phyloP scores from a whole-genome alignment of 116 monocot species.

The Cymodocea nodosa region DNA sequence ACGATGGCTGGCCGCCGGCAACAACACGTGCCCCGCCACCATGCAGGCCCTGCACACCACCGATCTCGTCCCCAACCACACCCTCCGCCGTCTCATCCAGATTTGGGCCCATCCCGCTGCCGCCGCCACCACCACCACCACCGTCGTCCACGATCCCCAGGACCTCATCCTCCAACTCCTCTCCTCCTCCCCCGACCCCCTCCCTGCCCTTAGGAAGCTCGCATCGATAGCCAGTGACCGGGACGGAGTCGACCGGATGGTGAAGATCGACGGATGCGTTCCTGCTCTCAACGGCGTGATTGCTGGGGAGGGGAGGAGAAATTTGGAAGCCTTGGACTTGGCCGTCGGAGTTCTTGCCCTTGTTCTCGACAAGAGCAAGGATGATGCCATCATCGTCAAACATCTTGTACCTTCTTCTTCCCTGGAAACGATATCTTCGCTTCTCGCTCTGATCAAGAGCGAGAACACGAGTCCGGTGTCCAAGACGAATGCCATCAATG shows the following conservation, averaged over 20 bases:
- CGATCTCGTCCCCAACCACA: conserved; percentile 78
- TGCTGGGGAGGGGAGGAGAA: not conserved
- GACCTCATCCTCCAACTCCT: conserved; percentile 17
- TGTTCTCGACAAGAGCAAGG: conserved; percentile 16
- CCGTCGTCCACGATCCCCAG: not conserved
- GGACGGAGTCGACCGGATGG: not conserved
- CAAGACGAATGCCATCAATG: conserved; percentile 19
- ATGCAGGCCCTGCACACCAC: conserved; percentile 62
- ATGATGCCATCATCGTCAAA: conserved; percentile 4
- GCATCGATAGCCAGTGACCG: not conserved
- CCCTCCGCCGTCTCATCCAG: conserved; percentile 77
- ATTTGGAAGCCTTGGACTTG: conserved; percentile 7
- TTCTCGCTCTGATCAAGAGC: conserved; percentile 19
- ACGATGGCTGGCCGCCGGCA: conserved; percentile 75
- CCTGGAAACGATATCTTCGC: conserved; percentile 6
- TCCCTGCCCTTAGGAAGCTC: not conserved
- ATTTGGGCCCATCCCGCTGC: conserved; percentile 34
- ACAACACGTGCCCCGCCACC: conserved; percentile 84
- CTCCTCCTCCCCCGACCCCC: conserved; percentile 13
- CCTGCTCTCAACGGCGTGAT: conserved; percentile 8
- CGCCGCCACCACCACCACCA: not conserved
- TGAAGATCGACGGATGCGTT: not conserved
- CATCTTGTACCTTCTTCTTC: conserved; percentile 1
- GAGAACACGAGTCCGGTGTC: conserved; percentile 4
- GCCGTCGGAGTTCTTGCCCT: conserved; percentile 19